Base-by-base conservation (phyloP, 2,329 filamentous ascomycete species). In the Boeremia exigua region DNA sequence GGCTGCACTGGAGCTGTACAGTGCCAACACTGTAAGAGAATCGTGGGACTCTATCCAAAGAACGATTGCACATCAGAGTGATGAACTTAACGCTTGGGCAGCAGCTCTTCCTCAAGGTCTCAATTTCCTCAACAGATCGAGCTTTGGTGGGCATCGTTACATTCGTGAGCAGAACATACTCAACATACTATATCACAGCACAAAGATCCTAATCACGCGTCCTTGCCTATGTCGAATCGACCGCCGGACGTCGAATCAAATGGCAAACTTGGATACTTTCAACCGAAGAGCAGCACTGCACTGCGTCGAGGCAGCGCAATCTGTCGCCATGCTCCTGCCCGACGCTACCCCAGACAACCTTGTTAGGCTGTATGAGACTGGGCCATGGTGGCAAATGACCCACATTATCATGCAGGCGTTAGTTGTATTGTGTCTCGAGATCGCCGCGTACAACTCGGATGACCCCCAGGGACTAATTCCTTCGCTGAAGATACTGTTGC, bases 211-310 rank as follows among this genome's bases (percentile, higher is more conserved):
- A 5, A 70, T 74, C 33, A 75, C 66, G 27, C 72, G 74, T 9
- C 76, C 76, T n/a, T 77, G 72, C 51, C 60, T 79, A 5, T 78
- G 75, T 43, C 62, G 70, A 29, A 48, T 75, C 17, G 72, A 77
- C 27, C 50, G 63, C 6, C 66, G 66, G 5, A 73, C 75, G 17
- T 43, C 59, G 5, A 62, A 68, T 25, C 74, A 76, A 48, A 66
- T 69, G 1, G 48, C 61, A 25, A 40, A 45, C 19, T 76, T 71
- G 2, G 66, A 62, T 25, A 59, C 64, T 6, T 71, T 77, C 56
- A 74, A 77, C 45, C 56, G 59, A 12, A 66, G 61, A 23, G 68
- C 59, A 11, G 76, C 76, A 27, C 42, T 56, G 5, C 57, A 63
- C 7, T 78, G 75, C 54, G 59, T 78, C 6, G 57, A 61, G 10